A percentile compares a stretch with the other conserved stretches of the same genome.
phyloP scores from a whole-genome alignment of 306 rosid genomes.

The Hylodesmum podocarpum region DNA sequence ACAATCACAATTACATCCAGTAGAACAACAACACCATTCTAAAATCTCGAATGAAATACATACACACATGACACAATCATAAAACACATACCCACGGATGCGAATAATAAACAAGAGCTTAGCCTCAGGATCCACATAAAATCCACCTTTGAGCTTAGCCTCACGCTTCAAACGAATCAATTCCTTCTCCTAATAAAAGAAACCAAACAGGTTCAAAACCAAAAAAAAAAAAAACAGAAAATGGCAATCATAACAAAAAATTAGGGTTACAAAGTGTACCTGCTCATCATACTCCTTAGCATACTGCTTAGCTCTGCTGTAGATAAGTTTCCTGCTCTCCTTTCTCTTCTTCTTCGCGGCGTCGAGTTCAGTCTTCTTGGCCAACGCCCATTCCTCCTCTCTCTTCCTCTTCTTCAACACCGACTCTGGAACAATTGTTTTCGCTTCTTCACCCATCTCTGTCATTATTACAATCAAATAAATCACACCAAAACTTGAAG shows the following conservation, averaged over 20 bases:
- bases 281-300: constrained; percentile 57
- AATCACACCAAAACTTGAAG: background rate
- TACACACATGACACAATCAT: background rate
- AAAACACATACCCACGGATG: constrained; percentile 73
- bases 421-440: constrained; percentile 67
- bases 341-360: constrained; percentile 65
- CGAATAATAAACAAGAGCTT: constrained; percentile 79
- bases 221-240: no score
- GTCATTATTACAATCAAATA: background rate
- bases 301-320: constrained; percentile 69
- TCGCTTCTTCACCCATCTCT: constrained; percentile 70
- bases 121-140: constrained; percentile 92
- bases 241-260: background rate
- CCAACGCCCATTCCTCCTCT: constrained; percentile 79
- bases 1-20: background rate
- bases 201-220: background rate
- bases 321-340: constrained; percentile 66
- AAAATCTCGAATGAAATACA: no score
- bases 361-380: constrained; percentile 50
- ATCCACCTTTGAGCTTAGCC: constrained; percentile 91
- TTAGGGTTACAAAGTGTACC: constrained; percentile 32
- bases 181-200: constrained; percentile 50
- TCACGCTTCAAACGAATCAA: constrained; percentile 76
- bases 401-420: constrained; percentile 82
- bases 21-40: background rate